Evolutionary conservation across 495 filamentous ascomycete genomes (phyloP).

Genomic region (Penicillium macrosclerotiorum): DNA sequence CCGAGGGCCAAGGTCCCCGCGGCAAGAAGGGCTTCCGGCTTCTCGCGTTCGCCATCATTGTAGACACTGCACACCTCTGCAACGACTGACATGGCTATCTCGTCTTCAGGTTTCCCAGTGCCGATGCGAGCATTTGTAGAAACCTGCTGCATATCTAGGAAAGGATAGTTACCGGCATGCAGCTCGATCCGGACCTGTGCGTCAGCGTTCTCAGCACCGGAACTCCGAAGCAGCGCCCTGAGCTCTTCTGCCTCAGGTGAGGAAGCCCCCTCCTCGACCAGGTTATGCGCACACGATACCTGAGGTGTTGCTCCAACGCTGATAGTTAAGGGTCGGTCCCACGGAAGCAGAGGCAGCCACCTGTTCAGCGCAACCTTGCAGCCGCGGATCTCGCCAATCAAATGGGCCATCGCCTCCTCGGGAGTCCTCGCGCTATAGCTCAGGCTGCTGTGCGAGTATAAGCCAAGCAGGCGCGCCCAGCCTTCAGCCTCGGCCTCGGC

Average conservation of each 20-base stretch:
- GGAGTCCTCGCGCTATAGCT: slow-evolving; percentile 58
- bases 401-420: slow-evolving; percentile 52
- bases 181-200: slow-evolving; percentile 54
- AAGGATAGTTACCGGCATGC: slow-evolving; percentile 71
- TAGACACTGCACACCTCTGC: slow-evolving; percentile 75
- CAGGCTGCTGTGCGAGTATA: slow-evolving; percentile 80
- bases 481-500: slow-evolving; percentile 36
- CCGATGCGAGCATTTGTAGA: slow-evolving; percentile 60
- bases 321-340: slow-evolving; percentile 51
- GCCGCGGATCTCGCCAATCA: slow-evolving; percentile 60
- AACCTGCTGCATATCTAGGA: slow-evolving; percentile 80
- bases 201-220: slow-evolving; percentile 9
- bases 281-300: slow-evolving; percentile 54
- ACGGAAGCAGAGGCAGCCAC: slow-evolving; percentile 27
- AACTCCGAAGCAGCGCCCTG: slow-evolving; percentile 20
- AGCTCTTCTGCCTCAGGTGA: slow-evolving; percentile 19
- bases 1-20: slow-evolving; percentile 72
- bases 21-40: slow-evolving; percentile 66
- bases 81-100: slow-evolving; percentile 68
- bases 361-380: slow-evolving; percentile 48
- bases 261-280: slow-evolving; percentile 17
- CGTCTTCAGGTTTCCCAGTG: slow-evolving; percentile 38
- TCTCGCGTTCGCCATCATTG: slow-evolving; percentile 40
- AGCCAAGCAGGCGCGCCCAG: slow-evolving; percentile 51
- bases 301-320: slow-evolving; percentile 84